phyloP scores from a whole-genome alignment of 768 basidiomycete genomes.

The Rhizopogon rudus region DNA sequence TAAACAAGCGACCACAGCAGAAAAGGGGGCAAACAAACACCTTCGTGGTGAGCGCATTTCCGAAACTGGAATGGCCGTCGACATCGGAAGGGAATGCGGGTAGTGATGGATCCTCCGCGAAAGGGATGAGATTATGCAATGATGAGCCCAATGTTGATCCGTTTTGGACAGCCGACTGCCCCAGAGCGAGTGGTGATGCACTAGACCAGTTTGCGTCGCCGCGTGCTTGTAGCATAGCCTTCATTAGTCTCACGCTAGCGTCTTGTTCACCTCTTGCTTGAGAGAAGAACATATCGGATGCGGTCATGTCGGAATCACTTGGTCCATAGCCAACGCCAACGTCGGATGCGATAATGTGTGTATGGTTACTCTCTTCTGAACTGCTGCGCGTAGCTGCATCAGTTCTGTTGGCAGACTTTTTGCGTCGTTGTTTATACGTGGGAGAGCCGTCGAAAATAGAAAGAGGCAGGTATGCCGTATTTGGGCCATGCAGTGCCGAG shows the following conservation, averaged over 20 bases:
- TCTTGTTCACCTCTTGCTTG: constrained; percentile 56
- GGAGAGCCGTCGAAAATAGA: constrained; percentile 83
- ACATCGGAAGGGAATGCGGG: constrained; percentile 16
- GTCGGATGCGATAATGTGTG: constrained; percentile 7
- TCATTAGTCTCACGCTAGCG: constrained; percentile 13
- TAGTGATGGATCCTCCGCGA: constrained; percentile 10
- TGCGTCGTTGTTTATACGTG: constrained; percentile 84
- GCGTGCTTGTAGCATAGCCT: constrained; percentile 10
- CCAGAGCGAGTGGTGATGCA: constrained; percentile 15
- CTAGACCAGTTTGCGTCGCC: background rate
- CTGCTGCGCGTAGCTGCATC: constrained; percentile 24
- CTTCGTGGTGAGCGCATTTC: constrained; percentile 40
- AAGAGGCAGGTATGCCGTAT: constrained; percentile 52
- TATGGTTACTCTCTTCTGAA: constrained; percentile 15
- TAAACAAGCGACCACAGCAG: constrained; percentile 83
- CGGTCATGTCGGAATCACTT: constrained; percentile 34
- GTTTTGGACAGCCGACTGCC: constrained; percentile 16
- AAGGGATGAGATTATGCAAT: constrained; percentile 13
- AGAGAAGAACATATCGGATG: constrained; percentile 63
- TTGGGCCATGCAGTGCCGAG: constrained; percentile 14
- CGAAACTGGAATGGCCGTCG: constrained; percentile 11
- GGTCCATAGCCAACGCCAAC: constrained; percentile 24
- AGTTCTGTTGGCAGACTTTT: constrained; percentile 52
- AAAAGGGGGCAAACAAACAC: constrained; percentile 80
- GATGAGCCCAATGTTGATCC: constrained; percentile 15